A percentile compares a stretch with the other conserved stretches of the same genome.
Evolutionary conservation across 352 stramenopile genomes (phyloP).

Genomic region (Phytophthora pseudosyringae): DNA sequence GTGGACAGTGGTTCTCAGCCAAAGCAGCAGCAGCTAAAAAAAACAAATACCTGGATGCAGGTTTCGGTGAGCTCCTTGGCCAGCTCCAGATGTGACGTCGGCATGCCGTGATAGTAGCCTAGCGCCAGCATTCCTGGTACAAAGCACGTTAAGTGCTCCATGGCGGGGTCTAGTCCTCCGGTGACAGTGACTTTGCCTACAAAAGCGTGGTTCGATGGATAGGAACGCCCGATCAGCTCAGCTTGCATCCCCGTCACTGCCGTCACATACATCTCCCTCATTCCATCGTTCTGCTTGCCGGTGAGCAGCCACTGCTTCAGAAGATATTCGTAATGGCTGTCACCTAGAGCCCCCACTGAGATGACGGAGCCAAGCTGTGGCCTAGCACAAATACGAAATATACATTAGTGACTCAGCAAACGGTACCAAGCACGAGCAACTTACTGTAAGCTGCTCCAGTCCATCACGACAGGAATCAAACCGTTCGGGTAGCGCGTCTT

Average conservation of each 20-base stretch:
- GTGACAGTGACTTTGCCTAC: slow-evolving; percentile 45
- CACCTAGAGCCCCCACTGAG: slow-evolving; percentile 63
- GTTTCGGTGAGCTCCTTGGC: slow-evolving; percentile 75
- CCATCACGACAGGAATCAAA: slow-evolving; percentile 52
- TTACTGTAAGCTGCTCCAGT: slow-evolving; percentile 39
- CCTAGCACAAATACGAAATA: slow-evolving; percentile 3
- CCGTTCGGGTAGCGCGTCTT: slow-evolving; percentile 42
- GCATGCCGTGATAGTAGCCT: slow-evolving; percentile 62
- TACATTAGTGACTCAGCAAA: background rate
- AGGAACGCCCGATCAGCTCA: slow-evolving; percentile 46
- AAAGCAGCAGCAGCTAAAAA: no score
- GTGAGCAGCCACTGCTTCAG: slow-evolving; percentile 78
- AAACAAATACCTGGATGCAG: slow-evolving; percentile 62
- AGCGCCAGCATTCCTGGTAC: slow-evolving; percentile 85
- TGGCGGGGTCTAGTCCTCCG: slow-evolving; percentile 41
- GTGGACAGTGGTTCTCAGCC: no score
- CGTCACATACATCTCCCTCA: slow-evolving; percentile 60
- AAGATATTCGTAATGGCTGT: slow-evolving; percentile 83
- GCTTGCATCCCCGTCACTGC: slow-evolving; percentile 59
- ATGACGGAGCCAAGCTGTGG: slow-evolving; percentile 28
- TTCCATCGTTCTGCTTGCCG: slow-evolving; percentile 51
- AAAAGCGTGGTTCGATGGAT: slow-evolving; percentile 48
- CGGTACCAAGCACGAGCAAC: background rate
- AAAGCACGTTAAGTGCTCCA: slow-evolving; percentile 92
- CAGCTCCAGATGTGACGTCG: slow-evolving; percentile 58